These are phyloP conservation scores for Bruguiera parviflora DNA, from an alignment of 345 rosid species.

Conservation along the genomic window DNA sequence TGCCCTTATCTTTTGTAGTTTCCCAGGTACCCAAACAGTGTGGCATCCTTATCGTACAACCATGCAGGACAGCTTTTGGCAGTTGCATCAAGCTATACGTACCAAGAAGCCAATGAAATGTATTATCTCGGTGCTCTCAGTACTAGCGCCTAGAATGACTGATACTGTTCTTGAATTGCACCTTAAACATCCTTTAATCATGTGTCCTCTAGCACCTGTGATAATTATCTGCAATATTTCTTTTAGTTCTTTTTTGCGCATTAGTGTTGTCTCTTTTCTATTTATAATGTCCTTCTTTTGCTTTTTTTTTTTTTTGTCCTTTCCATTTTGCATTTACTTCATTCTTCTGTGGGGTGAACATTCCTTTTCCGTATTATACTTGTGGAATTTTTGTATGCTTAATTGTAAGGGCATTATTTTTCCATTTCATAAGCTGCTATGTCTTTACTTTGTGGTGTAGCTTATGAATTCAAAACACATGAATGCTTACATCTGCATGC, in stretches of 20 bases:
- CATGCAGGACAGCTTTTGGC: constrained; percentile 62
- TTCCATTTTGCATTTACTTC: too few species aligned
- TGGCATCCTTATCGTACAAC: constrained; percentile 65
- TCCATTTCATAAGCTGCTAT: neutral
- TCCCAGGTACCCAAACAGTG: constrained; percentile 63
- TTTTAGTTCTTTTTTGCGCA: too few species aligned
- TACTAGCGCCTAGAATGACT: neutral
- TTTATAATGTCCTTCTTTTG: too few species aligned
- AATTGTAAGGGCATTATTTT: neutral
- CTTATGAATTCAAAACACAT: neutral
- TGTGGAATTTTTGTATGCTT: too few species aligned
- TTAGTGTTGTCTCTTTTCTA: too few species aligned
- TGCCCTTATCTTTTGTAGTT: constrained; percentile 45
- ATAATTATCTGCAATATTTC: too few species aligned
- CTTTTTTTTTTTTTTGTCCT: too few species aligned
- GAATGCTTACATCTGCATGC: neutral
- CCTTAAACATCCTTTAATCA: neutral
- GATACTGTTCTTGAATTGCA: neutral
- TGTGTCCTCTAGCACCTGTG: neutral
- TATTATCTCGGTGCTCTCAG: constrained; percentile 32
- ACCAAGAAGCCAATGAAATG: constrained; percentile 68
- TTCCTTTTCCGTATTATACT: too few species aligned
- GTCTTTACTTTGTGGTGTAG: neutral
- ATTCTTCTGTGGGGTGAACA: too few species aligned
- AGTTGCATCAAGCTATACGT: constrained; percentile 64